A percentile compares a stretch with the other conserved stretches of the same genome.
Conservation (phyloP, 306 rosid genomes). For the Acacia crassicarpa region DNA sequence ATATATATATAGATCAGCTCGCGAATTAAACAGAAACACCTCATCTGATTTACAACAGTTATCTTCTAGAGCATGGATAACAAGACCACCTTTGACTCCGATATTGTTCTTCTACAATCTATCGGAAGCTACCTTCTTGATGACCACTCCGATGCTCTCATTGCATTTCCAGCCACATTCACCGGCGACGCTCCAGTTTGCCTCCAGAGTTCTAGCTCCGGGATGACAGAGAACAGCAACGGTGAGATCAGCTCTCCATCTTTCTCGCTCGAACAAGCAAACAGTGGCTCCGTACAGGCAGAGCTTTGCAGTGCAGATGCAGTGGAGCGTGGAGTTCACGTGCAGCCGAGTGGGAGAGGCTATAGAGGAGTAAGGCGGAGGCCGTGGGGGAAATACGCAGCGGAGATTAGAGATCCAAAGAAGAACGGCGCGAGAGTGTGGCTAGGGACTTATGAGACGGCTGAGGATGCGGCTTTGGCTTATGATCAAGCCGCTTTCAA, state of each 20-base stretch:
- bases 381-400: constrained; percentile 65
- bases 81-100: background rate
- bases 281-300: background rate
- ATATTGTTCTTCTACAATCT: background rate
- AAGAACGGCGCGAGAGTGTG: constrained; percentile 51
- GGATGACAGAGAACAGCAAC: background rate
- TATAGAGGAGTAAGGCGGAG: constrained; percentile 58
- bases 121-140: background rate
- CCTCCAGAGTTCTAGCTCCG: background rate
- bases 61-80: background rate
- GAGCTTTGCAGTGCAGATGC: background rate
- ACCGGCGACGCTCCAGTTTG: background rate
- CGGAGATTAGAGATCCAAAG: constrained; percentile 56
- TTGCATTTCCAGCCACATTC: background rate
- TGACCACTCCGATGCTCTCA: background rate
- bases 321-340: background rate
- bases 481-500: constrained; percentile 62
- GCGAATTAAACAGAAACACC: background rate
- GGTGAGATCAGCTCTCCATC: background rate
- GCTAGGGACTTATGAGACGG: constrained; percentile 61
- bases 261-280: background rate
- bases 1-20: no score
- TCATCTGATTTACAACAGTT: background rate
- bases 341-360: background rate
- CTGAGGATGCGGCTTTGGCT: constrained; percentile 60